Base-by-base conservation (phyloP, 2,329 filamentous ascomycete species). In the Exutisphaerella laricina region DNA sequence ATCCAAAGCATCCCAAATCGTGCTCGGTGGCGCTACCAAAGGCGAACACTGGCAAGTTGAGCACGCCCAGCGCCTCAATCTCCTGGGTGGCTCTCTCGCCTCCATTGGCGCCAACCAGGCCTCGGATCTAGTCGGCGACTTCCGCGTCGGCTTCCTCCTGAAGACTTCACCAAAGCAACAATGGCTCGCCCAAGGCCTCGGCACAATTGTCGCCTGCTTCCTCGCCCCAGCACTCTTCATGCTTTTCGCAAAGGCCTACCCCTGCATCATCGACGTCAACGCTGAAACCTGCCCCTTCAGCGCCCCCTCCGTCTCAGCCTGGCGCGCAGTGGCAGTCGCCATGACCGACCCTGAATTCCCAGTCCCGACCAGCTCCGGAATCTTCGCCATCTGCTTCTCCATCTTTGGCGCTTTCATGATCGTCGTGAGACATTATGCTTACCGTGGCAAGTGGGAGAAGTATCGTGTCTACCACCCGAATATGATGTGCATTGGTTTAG, bases 71-170 rank as follows among this genome's bases (percentile, higher is more conserved):
- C 69, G 71, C 38, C 72, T 84, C 64, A 85, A 85, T 67, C 64
- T 84, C 21, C 72, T 82, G 22, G 80, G 80, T 30, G 80, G 80
- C 30, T 65, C 66, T n/a, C 53, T 69, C 13, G 65, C 63, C 17
- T 61, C 54, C 41, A 65, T 68, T 43, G 64, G 63, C 39, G 62
- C 66, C 41, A 62, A 63, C 46, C 65, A 69, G 43, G 58, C 65
- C 32, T 72, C 67, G 26, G 66, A 73, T 39, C 65, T 84, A 12
- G 74, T 77, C 25, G 71, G 71, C 42, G 81, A 85, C 56, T 84
- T 84, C 72, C 73, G 80, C 23, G 79, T 80, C 29, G 81, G 80
- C 4, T 84, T 82, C 69, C 69, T 85, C 4, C 74, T 85, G 41
- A 70, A 74, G 49, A 84, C 80, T 0, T 74, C 80, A 0, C 80